These are phyloP conservation scores for Suhomyces taliae DNA, from an alignment of 1,139 yeast genomes.

Conservation along the genomic window DNA sequence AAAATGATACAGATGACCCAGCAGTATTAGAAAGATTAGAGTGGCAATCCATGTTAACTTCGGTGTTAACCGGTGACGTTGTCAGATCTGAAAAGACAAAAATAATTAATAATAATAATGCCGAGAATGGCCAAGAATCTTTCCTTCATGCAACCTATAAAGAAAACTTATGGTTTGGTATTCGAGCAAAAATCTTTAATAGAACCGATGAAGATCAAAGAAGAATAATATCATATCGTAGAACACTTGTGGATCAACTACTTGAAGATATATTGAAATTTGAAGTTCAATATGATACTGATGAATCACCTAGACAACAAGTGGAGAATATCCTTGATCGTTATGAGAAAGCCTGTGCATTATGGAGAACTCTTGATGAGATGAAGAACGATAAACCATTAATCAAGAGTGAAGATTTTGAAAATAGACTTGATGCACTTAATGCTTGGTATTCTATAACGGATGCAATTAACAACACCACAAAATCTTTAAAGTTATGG, in stretches of 20 bases:
- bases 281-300: conserved; percentile 48
- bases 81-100: conserved; percentile 88
- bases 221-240: conserved; percentile 65
- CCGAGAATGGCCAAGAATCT: conserved; percentile 46
- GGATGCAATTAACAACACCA: conserved; percentile 62
- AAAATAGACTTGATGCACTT: conserved; percentile 68
- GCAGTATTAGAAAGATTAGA: conserved; percentile 78
- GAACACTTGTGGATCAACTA: conserved; percentile 72
- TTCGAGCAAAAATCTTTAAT: conserved; percentile 78
- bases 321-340: conserved; percentile 59
- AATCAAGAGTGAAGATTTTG: conserved; percentile 65
- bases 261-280: conserved; percentile 71
- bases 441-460: conserved; percentile 84
- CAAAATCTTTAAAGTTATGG: conserved; percentile 59
- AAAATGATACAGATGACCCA: conserved; percentile 56
- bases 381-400: conserved; percentile 79
- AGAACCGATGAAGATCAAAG: conserved; percentile 81
- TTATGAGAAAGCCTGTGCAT: conserved; percentile 67
- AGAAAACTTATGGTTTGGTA: conserved; percentile 80
- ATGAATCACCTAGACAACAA: conserved; percentile 42
- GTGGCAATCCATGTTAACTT: conserved; percentile 93
- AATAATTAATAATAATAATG: conserved; percentile 51
- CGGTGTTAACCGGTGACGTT: conserved; percentile 93
- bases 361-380: conserved; percentile 80
- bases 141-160: conserved; percentile 58